Evolutionary conservation across 768 basidiomycete genomes (phyloP), one percentile per base, ranked within the genome.

Genomic region (Termitomyces sp.): DNA sequence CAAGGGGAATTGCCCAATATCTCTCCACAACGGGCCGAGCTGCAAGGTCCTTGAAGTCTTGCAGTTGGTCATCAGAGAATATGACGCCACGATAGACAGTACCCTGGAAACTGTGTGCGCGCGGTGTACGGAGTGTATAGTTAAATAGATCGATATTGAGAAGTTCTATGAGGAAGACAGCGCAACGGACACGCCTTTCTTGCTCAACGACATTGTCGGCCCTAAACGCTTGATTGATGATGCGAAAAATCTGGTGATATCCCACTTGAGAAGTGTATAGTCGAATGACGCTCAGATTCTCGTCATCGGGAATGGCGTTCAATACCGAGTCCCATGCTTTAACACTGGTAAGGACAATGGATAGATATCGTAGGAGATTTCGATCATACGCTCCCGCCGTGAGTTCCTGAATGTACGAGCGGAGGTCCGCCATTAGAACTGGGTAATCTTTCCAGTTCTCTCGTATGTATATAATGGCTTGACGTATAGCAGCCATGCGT

Each of bases 121-220:
- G 55, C 34, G 49, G 55, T 26, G 33, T 33, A 31, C 51, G 58
- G 36, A 57, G 47, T 7, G 57, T 59, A 31, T 62, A 62, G 37
- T 62, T 62, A 29, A 59, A 62, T 13, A 62, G 42, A 59, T 62
- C 61, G 42, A 62, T 54, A 20, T 62, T 62, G 15, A 62, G 61
- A 20, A 62, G 51, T 44, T 62, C 61, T 55, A 62, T 59, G 3
- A 62, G 61, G 26, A 62, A 62, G 1, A 59, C 57, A 5, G 55
- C 61, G 33, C 57, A 59, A 8, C 55, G 54, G 15, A 62, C 50
- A 22, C 60, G 60, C 29, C 31, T 57, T 46, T 59, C 41, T 42
- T 62, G 57, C 31, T 59, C 61, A 4, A 45, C 36, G 16, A 62
- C 51, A 51, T 58, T 51, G 29, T 56, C 37, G 16, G 58, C 50